These are phyloP conservation scores for Quercus variabilis DNA, from an alignment of 306 rosid species.

Conservation along the genomic window DNA sequence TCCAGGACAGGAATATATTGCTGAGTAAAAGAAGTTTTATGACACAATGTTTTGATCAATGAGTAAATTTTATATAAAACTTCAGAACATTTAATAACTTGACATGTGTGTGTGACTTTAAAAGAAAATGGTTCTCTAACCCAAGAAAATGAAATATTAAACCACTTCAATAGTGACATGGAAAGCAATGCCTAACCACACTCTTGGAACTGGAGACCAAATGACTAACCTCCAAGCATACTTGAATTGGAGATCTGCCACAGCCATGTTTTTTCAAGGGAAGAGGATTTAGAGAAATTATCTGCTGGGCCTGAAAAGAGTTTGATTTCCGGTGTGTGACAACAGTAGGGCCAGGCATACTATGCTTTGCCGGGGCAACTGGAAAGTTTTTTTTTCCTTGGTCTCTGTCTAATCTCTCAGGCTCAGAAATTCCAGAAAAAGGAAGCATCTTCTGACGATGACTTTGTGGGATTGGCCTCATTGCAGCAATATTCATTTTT, in stretches of 20 bases:
- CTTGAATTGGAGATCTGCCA: conserved; percentile 72
- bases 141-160: no score
- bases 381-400: conserved; percentile 62
- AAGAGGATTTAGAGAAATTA: conserved; percentile 83
- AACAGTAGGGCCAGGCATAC: conserved; percentile 63
- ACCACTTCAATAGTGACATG: no score
- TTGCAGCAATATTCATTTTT: conserved; percentile 85
- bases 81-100: no score
- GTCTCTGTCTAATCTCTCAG: conserved; percentile 59
- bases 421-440: conserved; percentile 71
- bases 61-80: no score
- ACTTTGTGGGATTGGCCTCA: conserved; percentile 94
- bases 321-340: conserved; percentile 77
- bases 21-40: no score
- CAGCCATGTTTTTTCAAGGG: conserved; percentile 98
- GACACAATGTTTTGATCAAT: no score
- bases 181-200: no score
- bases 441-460: conserved; percentile 78
- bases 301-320: conserved; percentile 86
- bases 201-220: background rate
- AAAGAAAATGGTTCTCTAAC: no score
- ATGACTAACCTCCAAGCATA: conserved; percentile 80
- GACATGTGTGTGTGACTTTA: no score
- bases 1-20: no score
- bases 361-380: conserved; percentile 65